These are phyloP conservation scores for Papiliotrema terrestris DNA, from an alignment of 1,284 basidiomycete genomes.

Conservation along the genomic window DNA sequence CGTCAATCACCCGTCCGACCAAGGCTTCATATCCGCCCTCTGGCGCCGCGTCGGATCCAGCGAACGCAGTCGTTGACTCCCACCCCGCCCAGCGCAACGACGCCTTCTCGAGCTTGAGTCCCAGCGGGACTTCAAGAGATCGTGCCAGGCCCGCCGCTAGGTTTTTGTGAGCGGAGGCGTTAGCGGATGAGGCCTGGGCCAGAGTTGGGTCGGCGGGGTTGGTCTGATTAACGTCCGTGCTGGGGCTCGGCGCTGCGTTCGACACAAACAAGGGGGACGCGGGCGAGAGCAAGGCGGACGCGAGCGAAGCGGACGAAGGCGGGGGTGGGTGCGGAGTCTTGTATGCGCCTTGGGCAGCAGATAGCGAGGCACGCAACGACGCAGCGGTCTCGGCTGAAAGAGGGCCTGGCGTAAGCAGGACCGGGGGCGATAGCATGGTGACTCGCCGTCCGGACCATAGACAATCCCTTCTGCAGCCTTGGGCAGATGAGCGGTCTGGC, in stretches of 20 bases:
- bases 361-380: slow-evolving; percentile 28
- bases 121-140: slow-evolving; percentile 52
- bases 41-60: slow-evolving; percentile 54
- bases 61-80: slow-evolving; percentile 47
- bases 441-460: slow-evolving; percentile 40
- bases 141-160: slow-evolving; percentile 47
- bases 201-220: slow-evolving; percentile 27
- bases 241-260: slow-evolving; percentile 7
- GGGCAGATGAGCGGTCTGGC: slow-evolving; percentile 35
- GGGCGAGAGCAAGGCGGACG: slow-evolving; percentile 43
- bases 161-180: slow-evolving; percentile 14
- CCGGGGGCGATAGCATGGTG: too few species aligned
- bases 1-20: slow-evolving; percentile 42
- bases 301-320: slow-evolving; percentile 28
- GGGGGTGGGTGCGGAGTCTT: slow-evolving; percentile 36
- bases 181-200: slow-evolving; percentile 3
- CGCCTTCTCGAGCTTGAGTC: slow-evolving; percentile 49
- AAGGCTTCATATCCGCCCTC: slow-evolving; percentile 53
- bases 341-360: slow-evolving; percentile 31
- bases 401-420: neutral
- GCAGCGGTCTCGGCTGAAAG: slow-evolving; percentile 18
- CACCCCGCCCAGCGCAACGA: slow-evolving; percentile 47
- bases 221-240: slow-evolving; percentile 15
- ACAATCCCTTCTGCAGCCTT: slow-evolving; percentile 37
- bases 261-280: slow-evolving; percentile 32